Base-by-base conservation (phyloP, 2,329 filamentous ascomycete species). In the Stagonosporopsis cucurbitacearum region DNA sequence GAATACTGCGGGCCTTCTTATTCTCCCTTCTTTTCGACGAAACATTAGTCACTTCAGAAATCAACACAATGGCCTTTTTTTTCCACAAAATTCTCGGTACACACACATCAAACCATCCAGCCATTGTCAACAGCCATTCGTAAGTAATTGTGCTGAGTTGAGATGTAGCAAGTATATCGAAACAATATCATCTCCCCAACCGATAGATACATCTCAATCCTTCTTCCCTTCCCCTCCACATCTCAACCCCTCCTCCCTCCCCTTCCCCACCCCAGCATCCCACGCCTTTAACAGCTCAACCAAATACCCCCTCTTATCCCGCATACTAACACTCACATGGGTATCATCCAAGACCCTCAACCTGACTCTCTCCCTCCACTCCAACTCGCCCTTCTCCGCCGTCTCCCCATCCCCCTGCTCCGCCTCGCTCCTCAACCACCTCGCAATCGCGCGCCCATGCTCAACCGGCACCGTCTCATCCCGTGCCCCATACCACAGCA, bases 401-500 rank as follows among this genome's bases (percentile, higher is more conserved):
- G 48, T 12, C 25, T 53, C 51, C 2, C 30, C 44, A 12, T 44
- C 40, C 7, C 6, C 26, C 40, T 12, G 22, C 40, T 54, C 51
- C 6, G 6, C 23, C n/a, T 49, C 45, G 2, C 7, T 42, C 20
- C 68, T 67, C 43, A 77, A 50, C 32, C 72, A 56, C 39, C 43
- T 50, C 1, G 71, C 69, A 52, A 76, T 66, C 48, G 72, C 64
- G 41, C 60, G 55, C 1, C 71, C 75, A 62, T 77, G 73, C 47
- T 70, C 64, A 2, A 66, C 62, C 33, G 74, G 75, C 39, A 77
- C 69, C 56, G 60, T 64, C 19, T 23, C 60, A 64, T 78, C 75
- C 3, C 63, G 30, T 39, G 65, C 73, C 19, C 72, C 74, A 60
- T 77, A 72, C 74, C 74, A 77, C 59, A 78, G 37, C 51, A 73